These are phyloP conservation scores for Colletotrichum zoysiae DNA, from an alignment of 2,329 filamentous ascomycete species.

Conservation along the genomic window DNA sequence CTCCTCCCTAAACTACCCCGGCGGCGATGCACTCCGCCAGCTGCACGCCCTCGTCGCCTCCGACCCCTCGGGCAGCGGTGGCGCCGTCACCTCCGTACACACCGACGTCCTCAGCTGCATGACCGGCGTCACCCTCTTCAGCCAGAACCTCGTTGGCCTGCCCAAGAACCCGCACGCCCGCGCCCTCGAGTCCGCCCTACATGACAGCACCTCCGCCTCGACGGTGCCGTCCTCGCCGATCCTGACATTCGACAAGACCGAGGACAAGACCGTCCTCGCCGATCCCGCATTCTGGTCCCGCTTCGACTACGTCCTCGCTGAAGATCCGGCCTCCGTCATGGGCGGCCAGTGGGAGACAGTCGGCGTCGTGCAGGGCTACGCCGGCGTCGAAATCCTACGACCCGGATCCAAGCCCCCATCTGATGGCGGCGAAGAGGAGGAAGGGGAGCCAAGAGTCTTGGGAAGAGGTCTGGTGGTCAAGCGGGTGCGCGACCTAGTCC, in stretches of 20 bases:
- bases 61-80: slow-evolving; percentile 34
- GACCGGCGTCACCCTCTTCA: slow-evolving; percentile 78
- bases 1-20: slow-evolving; percentile 93
- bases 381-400: slow-evolving; percentile 68
- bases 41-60: slow-evolving; percentile 58
- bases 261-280: slow-evolving; percentile 60
- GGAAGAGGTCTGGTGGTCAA: slow-evolving; percentile 60
- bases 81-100: slow-evolving; percentile 62
- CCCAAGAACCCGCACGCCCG: slow-evolving; percentile 50
- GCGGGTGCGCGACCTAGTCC: slow-evolving; percentile 56
- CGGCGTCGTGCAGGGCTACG: slow-evolving; percentile 68
- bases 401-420: slow-evolving; percentile 54
- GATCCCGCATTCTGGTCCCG: slow-evolving; percentile 70
- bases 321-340: slow-evolving; percentile 61
- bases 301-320: slow-evolving; percentile 73
- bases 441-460: slow-evolving; percentile 51
- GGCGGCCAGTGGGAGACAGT: slow-evolving; percentile 68
- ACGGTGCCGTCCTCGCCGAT: slow-evolving; percentile 42
- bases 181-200: slow-evolving; percentile 41
- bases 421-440: slow-evolving; percentile 34
- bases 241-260: slow-evolving; percentile 72
- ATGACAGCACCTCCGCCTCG: slow-evolving; percentile 41
- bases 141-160: slow-evolving; percentile 59
- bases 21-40: slow-evolving; percentile 79
- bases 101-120: slow-evolving; percentile 75